Evolutionary conservation across 331 rosid species (phyloP).

Genomic region (Malus hybrid): DNA sequence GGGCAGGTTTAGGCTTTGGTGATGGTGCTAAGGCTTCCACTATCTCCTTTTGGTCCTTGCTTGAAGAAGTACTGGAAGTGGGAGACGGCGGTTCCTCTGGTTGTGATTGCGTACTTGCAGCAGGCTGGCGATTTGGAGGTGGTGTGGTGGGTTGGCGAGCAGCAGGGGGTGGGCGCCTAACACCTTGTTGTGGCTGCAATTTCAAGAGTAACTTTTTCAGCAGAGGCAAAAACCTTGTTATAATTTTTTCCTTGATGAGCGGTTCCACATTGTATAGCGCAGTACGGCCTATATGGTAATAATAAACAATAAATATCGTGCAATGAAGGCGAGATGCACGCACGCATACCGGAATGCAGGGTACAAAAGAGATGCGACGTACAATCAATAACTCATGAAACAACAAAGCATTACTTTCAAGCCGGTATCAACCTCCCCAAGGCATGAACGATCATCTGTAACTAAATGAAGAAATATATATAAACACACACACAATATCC

Average conservation of each 20-base stretch:
- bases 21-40: conserved; percentile 54
- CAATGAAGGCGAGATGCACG: background rate
- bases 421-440: background rate
- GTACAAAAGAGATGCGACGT: background rate
- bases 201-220: conserved; percentile 11
- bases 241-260: background rate
- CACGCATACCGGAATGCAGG: background rate
- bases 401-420: background rate
- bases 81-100: conserved; percentile 82
- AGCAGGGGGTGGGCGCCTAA: conserved; percentile 36
- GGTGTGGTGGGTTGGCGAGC: conserved; percentile 37
- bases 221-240: background rate
- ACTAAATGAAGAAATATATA: background rate
- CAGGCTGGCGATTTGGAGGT: conserved; percentile 31
- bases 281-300: background rate
- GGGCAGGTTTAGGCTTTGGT: conserved; percentile 40
- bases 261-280: background rate
- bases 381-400: background rate
- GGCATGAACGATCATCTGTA: background rate
- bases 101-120: conserved; percentile 30
- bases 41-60: conserved; percentile 66
- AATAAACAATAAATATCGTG: background rate
- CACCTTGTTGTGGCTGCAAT: conserved; percentile 46
- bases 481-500: background rate
- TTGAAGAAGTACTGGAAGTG: conserved; percentile 73